Evolutionary conservation across 495 filamentous ascomycete genomes (phyloP).

Genomic region (Hypoxylon fuscum): DNA sequence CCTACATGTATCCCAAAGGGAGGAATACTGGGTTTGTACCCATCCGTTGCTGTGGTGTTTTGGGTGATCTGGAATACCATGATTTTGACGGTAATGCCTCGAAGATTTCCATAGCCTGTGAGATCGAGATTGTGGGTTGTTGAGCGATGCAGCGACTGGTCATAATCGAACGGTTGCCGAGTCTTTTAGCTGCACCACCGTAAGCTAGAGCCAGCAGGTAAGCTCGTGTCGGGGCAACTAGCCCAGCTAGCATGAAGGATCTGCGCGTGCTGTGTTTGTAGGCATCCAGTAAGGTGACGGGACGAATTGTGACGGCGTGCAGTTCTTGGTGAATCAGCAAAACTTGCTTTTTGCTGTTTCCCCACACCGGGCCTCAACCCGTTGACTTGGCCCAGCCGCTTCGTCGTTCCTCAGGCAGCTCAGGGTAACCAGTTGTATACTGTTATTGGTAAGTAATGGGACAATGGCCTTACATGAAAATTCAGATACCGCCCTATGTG

Average conservation of each 20-base stretch:
- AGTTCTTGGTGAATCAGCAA: conserved; percentile 20
- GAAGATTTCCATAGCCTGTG: conserved; percentile 15
- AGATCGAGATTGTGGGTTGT: conserved; percentile 30
- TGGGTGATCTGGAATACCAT: not conserved
- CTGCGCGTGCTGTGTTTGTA: conserved; percentile 32
- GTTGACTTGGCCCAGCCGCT: conserved; percentile 12
- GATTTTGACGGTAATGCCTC: conserved; percentile 10
- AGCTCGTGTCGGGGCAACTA: conserved; percentile 33
- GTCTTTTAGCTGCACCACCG: conserved; percentile 23
- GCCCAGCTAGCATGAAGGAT: conserved; percentile 27
- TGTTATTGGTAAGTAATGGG: not conserved
- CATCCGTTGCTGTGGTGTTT: not conserved
- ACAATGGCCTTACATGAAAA: conserved; percentile 9
- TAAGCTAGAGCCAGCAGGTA: conserved; percentile 18
- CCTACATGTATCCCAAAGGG: not conserved
- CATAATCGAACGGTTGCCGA: conserved; percentile 29
- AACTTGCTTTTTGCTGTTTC: conserved; percentile 29
- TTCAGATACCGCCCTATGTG: no score
- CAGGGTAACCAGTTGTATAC: conserved; percentile 10
- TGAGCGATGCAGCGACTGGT: not conserved
- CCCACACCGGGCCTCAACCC: conserved; percentile 19
- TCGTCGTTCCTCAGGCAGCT: conserved; percentile 9
- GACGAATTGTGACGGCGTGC: conserved; percentile 26
- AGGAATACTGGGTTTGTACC: not conserved
- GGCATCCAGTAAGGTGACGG: conserved; percentile 28